Base-by-base conservation (phyloP, 2,329 filamentous ascomycete genomes). In the Cephalotrichum gorgonifer region DNA sequence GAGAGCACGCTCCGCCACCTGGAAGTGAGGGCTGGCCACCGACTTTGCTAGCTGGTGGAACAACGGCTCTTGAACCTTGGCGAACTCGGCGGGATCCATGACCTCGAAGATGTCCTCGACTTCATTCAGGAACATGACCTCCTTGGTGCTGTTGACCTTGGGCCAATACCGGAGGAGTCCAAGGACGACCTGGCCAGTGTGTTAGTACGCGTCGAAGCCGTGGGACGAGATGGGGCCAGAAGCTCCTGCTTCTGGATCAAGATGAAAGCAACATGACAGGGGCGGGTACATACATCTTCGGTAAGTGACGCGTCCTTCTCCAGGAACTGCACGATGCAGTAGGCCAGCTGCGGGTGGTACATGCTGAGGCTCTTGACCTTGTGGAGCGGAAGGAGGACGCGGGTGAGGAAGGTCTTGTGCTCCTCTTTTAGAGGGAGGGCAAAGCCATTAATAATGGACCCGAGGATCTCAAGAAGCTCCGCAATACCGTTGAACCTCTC, bases 21-120 rank as follows among this genome's bases (percentile, higher is more conserved):
- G 93, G 72, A 98, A 98, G 68, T 98, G 93, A 44, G 93, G 93
- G 63, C 93, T 98, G 45, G 93, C 91, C 39, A 98, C 93, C 2
- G 93, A 97, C 67, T 97, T 98, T 55, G 93, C 90, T 55, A 98
- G 76, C 65, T 98, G 93, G 59, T 95, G 89, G 75, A 98, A 98
- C 35, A 98, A 72, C 44, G 93, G 91, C 62, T 97, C 93, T 66
- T 98, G 93, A 35, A 98, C 93, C 71, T 98, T 98, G 58, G 90
- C 90, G 60, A 98, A 98, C 64, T 98, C 93, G 54, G 88, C 88
- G 20, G 93, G 93, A 62, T 98, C 93, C 93, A 98, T 98, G 44
- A 98, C 93, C 68, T 98, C 93, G 63, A 98, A 98, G 54, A 98
- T 98, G 62, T 98, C 93, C 66, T 98, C 93, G 30, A 98, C 91